A percentile compares a stretch with the other conserved stretches of the same genome.
Evolutionary conservation across 805 yeast species (phyloP).

Genomic region (Yarrowia yakushimensis): DNA sequence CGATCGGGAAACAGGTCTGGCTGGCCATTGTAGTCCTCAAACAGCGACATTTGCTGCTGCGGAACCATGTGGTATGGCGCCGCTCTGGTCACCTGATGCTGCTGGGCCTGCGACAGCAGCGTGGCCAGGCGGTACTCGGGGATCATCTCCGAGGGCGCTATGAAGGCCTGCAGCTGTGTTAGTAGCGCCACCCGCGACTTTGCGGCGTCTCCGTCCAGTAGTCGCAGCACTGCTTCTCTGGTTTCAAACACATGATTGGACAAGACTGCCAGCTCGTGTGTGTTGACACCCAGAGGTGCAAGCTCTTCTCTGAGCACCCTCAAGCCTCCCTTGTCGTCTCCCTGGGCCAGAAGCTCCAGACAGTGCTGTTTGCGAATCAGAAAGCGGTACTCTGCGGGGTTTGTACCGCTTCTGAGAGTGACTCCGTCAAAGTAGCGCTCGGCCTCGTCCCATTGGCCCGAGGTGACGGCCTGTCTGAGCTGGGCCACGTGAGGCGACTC

Average conservation of each 20-base stretch:
- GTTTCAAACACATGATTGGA: constrained; percentile 35
- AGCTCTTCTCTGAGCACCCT: constrained; percentile 41
- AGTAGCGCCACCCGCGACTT: constrained; percentile 46
- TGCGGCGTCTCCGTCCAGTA: constrained; percentile 32
- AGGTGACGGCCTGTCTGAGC: constrained; percentile 41
- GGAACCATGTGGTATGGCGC: constrained; percentile 28
- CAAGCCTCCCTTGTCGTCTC: constrained; percentile 40
- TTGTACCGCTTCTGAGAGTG: constrained; percentile 32
- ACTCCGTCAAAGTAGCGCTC: constrained; percentile 35
- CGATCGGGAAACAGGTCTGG: constrained; percentile 36
- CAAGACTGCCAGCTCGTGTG: constrained; percentile 34
- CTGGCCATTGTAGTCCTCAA: constrained; percentile 37
- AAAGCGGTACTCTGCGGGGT: constrained; percentile 35
- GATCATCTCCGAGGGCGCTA: constrained; percentile 52
- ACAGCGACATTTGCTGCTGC: constrained; percentile 23
- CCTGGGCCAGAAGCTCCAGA: constrained; percentile 43
- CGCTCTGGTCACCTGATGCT: constrained; percentile 44
- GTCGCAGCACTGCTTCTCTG: constrained; percentile 35
- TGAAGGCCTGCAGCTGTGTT: constrained; percentile 43
- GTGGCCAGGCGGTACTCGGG: constrained; percentile 52
- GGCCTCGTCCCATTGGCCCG: constrained; percentile 46
- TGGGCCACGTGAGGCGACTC: constrained; percentile 45
- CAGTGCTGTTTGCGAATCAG: constrained; percentile 43
- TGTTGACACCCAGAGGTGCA: constrained; percentile 34
- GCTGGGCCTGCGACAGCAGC: constrained; percentile 50